Conservation (phyloP, 768 basidiomycete species). For the Lactarius psammicola region DNA sequence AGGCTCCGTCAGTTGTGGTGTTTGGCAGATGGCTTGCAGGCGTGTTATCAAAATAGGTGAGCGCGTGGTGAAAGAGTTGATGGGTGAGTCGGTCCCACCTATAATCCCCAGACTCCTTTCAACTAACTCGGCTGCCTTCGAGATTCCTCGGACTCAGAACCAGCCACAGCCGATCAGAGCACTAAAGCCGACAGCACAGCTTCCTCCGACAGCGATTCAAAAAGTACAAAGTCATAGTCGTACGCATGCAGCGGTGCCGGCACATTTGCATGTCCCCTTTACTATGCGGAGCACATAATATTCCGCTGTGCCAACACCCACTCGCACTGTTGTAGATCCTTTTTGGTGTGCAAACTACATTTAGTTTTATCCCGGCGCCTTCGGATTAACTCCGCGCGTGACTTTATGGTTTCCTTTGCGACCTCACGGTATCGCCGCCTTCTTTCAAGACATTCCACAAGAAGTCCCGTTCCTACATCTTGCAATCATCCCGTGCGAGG, state of each 20-base stretch:
- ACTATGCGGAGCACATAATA: no score
- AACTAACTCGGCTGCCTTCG: neutral
- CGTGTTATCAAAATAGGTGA: conserved; percentile 80
- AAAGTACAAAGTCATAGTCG: neutral
- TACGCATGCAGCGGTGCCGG: neutral
- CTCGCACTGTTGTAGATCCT: neutral
- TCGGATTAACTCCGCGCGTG: neutral
- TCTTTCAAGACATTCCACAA: neutral
- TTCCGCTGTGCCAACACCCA: neutral
- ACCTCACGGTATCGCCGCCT: neutral
- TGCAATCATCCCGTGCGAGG: neutral
- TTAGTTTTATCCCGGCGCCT: neutral
- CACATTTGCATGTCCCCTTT: neutral
- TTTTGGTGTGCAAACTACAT: neutral
- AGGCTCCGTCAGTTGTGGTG: conserved; percentile 91
- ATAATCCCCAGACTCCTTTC: neutral
- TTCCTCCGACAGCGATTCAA: neutral
- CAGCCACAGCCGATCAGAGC: neutral
- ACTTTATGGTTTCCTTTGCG: neutral
- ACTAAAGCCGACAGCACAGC: conserved; percentile 1
- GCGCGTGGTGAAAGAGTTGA: conserved; percentile 35
- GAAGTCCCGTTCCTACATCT: neutral
- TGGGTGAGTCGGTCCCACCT: conserved; percentile 12
- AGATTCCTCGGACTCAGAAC: conserved; percentile 5
- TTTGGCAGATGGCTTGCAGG: conserved; percentile 95